A percentile compares a stretch with the other conserved stretches of the same genome.
phyloP scores from a whole-genome alignment of 805 yeast species.

The Hanseniaspora guilliermondii region DNA sequence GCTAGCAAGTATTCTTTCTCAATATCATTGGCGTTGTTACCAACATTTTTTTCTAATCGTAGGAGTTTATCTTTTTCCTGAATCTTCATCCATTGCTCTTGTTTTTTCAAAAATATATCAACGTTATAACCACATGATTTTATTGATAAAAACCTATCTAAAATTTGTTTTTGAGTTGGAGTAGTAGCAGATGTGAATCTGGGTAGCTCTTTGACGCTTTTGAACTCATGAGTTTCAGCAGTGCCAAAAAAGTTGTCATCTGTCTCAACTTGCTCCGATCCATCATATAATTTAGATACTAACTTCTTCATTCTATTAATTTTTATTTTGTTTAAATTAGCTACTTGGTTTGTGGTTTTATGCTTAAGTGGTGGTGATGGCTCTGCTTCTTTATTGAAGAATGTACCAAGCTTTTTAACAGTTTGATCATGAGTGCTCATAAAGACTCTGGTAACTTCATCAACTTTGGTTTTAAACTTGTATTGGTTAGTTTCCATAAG shows the following conservation, averaged over 20 bases:
- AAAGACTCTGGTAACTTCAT: neutral
- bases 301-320: neutral
- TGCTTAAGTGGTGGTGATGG: neutral
- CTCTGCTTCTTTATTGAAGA: constrained; percentile 6
- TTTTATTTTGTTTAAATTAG: neutral
- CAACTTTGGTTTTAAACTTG: neutral
- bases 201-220: neutral
- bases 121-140: neutral
- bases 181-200: neutral
- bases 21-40: neutral
- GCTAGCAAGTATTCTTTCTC: neutral
- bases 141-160: neutral
- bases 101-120: neutral
- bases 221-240: neutral
- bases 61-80: neutral
- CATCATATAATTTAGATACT: neutral
- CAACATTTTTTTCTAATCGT: neutral
- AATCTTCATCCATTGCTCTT: neutral
- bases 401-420: neutral
- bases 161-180: neutral
- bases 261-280: neutral
- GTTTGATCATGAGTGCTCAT: neutral
- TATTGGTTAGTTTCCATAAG: neutral
- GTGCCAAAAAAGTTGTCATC: constrained; percentile 1
- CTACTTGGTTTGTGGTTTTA: neutral